Percentiles rank a stretch among this genome's conserved stretches.
Conservation (phyloP, 2,329 filamentous ascomycete species). For the Mariannaea sp. region DNA sequence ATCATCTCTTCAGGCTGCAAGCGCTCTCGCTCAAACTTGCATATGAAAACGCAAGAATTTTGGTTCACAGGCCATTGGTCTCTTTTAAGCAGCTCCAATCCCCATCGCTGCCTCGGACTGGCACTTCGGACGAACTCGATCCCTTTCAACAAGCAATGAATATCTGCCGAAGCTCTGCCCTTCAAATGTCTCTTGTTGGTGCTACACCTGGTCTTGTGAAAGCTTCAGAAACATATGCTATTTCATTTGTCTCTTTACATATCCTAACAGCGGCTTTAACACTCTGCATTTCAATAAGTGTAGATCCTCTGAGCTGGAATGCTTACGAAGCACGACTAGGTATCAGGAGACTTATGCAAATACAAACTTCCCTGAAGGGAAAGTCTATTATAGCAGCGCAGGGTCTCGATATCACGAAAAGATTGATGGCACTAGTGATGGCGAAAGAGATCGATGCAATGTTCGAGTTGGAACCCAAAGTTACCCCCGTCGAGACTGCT, state of each 20-base stretch:
- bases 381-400: constrained; percentile 33
- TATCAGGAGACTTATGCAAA: constrained; percentile 31
- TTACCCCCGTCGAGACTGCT: neutral
- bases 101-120: accelerated
- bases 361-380: constrained; percentile 26
- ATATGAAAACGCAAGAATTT: constrained; percentile 42
- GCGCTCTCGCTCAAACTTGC: constrained; percentile 41
- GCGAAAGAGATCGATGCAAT: constrained; percentile 28
- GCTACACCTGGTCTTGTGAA: constrained; percentile 17
- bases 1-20: constrained; percentile 38
- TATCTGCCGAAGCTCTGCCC: constrained; percentile 31
- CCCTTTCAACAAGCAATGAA: constrained; percentile 22
- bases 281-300: constrained; percentile 29
- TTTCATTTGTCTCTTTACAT: constrained; percentile 33
- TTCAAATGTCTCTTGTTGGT: constrained; percentile 29
- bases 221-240: constrained; percentile 32
- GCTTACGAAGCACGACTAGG: constrained; percentile 30
- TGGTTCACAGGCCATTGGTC: constrained; percentile 34
- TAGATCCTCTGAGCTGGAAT: constrained; percentile 28
- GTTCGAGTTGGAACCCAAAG: constrained; percentile 18
- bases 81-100: constrained; percentile 7
- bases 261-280: constrained; percentile 35
- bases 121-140: neutral
- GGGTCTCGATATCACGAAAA: constrained; percentile 28
- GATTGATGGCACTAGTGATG: constrained; percentile 31